These are phyloP conservation scores for Capsicum chinense DNA, from an alignment of 257 asterid species.

Conservation along the genomic window DNA sequence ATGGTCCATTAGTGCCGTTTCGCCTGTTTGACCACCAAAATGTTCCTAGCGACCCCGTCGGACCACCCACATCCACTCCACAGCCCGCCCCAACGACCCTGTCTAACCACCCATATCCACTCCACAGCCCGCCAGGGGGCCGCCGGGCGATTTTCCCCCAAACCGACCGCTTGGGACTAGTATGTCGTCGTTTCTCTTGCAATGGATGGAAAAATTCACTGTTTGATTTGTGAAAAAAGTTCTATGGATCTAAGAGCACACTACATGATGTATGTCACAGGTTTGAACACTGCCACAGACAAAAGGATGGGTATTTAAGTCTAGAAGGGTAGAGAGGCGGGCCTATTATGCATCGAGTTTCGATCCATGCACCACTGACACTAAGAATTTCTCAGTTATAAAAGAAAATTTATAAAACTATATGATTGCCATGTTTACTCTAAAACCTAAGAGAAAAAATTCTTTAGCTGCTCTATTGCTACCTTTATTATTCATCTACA, in stretches of 20 bases:
- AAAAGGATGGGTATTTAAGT: neutral
- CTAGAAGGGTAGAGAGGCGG: neutral
- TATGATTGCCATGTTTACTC: neutral
- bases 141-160: no score
- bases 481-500: neutral
- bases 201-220: neutral
- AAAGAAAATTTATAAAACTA: no score
- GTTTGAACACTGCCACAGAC: neutral
- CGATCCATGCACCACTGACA: neutral
- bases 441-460: neutral
- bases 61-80: no score
- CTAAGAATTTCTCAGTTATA: neutral
- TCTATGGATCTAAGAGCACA: neutral
- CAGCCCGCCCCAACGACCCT: no score
- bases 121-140: no score
- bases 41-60: no score
- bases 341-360: neutral
- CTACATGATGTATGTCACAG: neutral
- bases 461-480: neutral
- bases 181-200: neutral
- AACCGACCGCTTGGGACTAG: no score
- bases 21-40: no score
- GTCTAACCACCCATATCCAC: no score
- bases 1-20: no score
- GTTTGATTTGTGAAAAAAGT: neutral